Evolutionary conservation across 148 eudicot genomes (phyloP).

Genomic region (Rhododendron vialii): DNA sequence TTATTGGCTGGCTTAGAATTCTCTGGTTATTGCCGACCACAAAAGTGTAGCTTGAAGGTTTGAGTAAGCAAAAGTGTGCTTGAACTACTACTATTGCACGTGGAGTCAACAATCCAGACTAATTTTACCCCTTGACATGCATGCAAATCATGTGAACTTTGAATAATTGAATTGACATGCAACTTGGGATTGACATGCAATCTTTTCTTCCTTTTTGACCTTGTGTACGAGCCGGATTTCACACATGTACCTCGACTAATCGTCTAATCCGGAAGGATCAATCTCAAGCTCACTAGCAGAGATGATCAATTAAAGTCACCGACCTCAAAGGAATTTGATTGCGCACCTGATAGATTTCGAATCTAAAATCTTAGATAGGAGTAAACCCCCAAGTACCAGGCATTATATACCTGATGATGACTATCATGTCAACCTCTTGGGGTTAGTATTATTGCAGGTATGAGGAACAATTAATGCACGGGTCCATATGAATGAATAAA

Average conservation of each 20-base stretch:
- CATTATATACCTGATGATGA: too few species aligned
- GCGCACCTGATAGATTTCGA: neutral
- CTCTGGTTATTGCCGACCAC: neutral
- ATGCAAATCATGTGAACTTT: neutral
- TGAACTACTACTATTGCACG: neutral
- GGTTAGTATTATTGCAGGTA: too few species aligned
- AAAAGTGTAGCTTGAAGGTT: neutral
- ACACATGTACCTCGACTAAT: neutral
- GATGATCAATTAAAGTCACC: neutral
- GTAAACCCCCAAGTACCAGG: too few species aligned
- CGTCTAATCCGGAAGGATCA: too few species aligned
- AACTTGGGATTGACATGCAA: too few species aligned
- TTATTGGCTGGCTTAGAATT: neutral
- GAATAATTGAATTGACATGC: neutral
- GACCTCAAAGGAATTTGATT: too few species aligned
- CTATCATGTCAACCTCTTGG: too few species aligned
- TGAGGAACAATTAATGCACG: neutral
- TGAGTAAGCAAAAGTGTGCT: neutral
- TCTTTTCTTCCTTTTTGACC: neutral
- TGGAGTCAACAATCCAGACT: neutral
- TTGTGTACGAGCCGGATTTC: neutral
- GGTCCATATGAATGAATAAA: neutral
- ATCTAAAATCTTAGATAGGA: too few species aligned
- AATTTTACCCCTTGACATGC: neutral
- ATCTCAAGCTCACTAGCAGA: neutral